Conservation (phyloP, 2,329 filamentous ascomycete genomes). For the Epichloe uncinata region DNA sequence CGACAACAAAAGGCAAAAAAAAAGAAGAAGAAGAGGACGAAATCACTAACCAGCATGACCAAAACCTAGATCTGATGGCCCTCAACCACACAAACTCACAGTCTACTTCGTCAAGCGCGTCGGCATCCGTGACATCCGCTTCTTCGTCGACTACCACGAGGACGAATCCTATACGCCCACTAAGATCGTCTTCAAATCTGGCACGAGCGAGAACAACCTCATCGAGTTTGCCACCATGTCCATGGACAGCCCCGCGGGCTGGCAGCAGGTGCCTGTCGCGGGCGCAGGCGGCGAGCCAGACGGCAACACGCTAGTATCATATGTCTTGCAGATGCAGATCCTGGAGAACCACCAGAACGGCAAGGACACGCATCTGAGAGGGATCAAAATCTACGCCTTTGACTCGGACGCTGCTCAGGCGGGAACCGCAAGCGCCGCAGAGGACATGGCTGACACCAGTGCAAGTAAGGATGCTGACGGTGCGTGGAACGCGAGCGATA, state of each 20-base stretch:
- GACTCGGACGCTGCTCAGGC: slow-evolving; percentile 34
- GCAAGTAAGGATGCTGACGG: slow-evolving; percentile 7
- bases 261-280: slow-evolving; percentile 67
- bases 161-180: slow-evolving; percentile 97
- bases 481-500: slow-evolving; percentile 6
- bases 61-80: slow-evolving; percentile 57
- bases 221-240: slow-evolving; percentile 75
- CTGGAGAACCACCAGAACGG: slow-evolving; percentile 98
- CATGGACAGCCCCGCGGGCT: slow-evolving; percentile 69
- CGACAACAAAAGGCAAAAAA: not conserved
- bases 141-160: slow-evolving; percentile 79
- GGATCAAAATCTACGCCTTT: slow-evolving; percentile 70
- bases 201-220: slow-evolving; percentile 82
- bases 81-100: slow-evolving; percentile 69
- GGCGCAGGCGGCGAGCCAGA: slow-evolving; percentile 45
- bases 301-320: slow-evolving; percentile 68
- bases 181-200: slow-evolving; percentile 76
- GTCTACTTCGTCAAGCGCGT: slow-evolving; percentile 79
- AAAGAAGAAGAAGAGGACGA: not conserved
- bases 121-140: slow-evolving; percentile 62
- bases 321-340: slow-evolving; percentile 80
- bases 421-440: slow-evolving; percentile 16
- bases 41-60: not conserved
- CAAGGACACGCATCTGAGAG: slow-evolving; percentile 94
- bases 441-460: slow-evolving; percentile 13